phyloP scores from a whole-genome alignment of 2,329 filamentous ascomycete species.

The Fonsecaea pugnacius region DNA sequence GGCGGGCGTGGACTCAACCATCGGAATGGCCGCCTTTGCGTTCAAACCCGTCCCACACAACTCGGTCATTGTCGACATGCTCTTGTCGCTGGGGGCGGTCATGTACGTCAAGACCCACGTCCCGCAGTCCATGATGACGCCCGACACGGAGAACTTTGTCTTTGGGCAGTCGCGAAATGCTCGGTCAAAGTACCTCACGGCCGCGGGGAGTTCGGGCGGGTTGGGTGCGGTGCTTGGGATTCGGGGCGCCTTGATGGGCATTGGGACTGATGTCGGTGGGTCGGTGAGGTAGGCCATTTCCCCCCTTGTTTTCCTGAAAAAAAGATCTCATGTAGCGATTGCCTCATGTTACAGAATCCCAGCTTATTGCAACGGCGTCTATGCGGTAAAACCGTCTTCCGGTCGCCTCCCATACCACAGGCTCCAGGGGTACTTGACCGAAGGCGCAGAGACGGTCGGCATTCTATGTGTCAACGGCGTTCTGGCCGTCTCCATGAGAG shows the following conservation, averaged over 20 bases:
- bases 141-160: conserved; percentile 34
- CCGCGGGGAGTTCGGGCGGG: conserved; percentile 45
- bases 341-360: not conserved
- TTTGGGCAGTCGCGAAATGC: conserved; percentile 2
- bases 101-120: conserved; percentile 58
- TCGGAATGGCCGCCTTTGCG: conserved; percentile 43
- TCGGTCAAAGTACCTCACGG: conserved; percentile 30
- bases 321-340: conserved; percentile 33
- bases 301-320: not conserved
- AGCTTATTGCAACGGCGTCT: conserved; percentile 3
- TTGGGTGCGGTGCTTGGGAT: conserved; percentile 43
- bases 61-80: conserved; percentile 39
- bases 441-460: not conserved
- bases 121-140: conserved; percentile 57
- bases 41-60: conserved; percentile 36
- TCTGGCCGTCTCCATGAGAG: not conserved
- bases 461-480: not conserved
- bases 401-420: not conserved
- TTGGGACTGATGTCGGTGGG: conserved; percentile 43
- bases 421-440: not conserved
- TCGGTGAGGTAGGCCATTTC: conserved; percentile 37
- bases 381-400: not conserved
- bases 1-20: conserved; percentile 33
- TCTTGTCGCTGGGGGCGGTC: conserved; percentile 50
- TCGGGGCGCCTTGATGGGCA: conserved; percentile 39